These are phyloP conservation scores for Irpex rosettiformis DNA, from an alignment of 1,284 basidiomycete species.

Conservation along the genomic window DNA sequence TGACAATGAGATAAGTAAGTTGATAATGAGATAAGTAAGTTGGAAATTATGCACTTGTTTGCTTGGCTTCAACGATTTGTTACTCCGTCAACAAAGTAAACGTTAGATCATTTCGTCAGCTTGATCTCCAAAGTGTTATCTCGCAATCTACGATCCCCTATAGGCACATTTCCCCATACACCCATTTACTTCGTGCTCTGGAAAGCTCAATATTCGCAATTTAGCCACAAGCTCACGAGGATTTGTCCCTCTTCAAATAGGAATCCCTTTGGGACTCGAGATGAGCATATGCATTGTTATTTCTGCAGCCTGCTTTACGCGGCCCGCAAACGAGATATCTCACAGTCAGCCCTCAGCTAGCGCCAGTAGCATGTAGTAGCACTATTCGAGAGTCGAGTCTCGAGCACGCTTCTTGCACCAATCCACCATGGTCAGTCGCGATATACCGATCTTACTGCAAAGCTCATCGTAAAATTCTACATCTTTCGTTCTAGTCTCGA, in stretches of 20 bases:
- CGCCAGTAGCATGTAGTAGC: too few species aligned
- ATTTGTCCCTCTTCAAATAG: too few species aligned
- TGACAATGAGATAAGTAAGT: background rate
- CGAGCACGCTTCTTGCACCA: background rate
- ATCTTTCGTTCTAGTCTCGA: constrained; percentile 42
- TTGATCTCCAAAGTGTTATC: background rate
- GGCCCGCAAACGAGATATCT: background rate
- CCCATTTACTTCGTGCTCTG: background rate
- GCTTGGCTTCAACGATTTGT: background rate
- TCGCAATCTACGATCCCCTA: background rate
- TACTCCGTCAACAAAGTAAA: background rate
- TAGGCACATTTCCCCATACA: background rate
- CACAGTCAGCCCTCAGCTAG: background rate
- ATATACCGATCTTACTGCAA: background rate
- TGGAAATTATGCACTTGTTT: background rate
- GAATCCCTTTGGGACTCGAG: too few species aligned
- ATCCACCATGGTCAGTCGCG: constrained; percentile 22
- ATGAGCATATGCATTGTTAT: too few species aligned
- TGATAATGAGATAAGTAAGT: background rate
- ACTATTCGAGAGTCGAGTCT: too few species aligned
- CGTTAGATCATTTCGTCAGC: background rate
- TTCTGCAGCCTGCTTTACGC: background rate
- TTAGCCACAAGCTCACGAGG: too few species aligned
- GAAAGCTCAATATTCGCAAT: too few species aligned
- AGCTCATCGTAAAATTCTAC: background rate